Evolutionary conservation across 2,329 filamentous ascomycete genomes (phyloP), one percentile per base, ranked within the genome.

Genomic region (Arachnomyces sp.): DNA sequence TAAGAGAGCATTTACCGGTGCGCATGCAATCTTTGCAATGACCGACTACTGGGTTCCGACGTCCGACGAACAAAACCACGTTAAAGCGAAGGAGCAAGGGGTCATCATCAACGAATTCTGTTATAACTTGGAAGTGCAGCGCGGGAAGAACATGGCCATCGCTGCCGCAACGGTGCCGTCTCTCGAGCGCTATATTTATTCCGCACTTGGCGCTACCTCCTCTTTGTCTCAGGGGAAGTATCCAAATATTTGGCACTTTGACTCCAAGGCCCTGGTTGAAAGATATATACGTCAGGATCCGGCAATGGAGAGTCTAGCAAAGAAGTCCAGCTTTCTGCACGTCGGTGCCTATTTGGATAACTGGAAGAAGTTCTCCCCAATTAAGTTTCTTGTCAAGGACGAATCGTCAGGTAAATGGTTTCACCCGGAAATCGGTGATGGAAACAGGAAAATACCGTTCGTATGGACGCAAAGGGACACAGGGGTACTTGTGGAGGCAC

Each of bases 81-180:
- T 9, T 25, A 25, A 25, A 25, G 21, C 21, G 21, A 25, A 25
- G 21, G 21, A 25, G 21, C 21, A 25, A 25, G 21, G 21, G 5
- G 9, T 25, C 21, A 5, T 9, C 21, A 25, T 25, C 21, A 25
- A 25, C 21, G 21, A 25, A 25, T 25, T 25, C 21, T 25, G 21
- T 1, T 73, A 71, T 44, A 60, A 73, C 1, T 55, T 68, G 2
- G 76, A 79, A 55, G 52, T 66, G 6, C 59, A 60, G 11, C 69
- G 77, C 39, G 74, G 75, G 0, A 69, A 65, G 44, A 79, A 78
- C 43, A 72, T 79, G 21, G 71, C 66, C 3, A 68, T 76, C 44
- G 75, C 73, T 0, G 75, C 74, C 0, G 66, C 69, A 1, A 48
- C 55, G 0, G 57, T 63, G 51, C 18, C 58, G 3, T 60, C 61